A percentile compares a stretch with the other conserved stretches of the same genome.
Conservation (phyloP, 768 basidiomycete genomes). For the Hypholoma sublateritium region DNA sequence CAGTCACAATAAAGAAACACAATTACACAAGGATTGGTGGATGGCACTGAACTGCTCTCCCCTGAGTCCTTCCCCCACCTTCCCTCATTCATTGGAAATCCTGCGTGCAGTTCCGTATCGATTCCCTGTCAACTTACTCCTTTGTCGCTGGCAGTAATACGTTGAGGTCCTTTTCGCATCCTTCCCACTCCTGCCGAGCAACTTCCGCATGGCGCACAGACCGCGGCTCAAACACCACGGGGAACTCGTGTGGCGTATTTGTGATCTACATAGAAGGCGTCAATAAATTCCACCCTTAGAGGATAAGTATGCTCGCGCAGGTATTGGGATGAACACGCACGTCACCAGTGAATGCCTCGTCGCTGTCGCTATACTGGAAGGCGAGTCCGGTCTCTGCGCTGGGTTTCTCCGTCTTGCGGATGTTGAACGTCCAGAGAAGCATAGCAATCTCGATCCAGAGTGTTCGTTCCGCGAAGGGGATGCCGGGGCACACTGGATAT, state of each 20-base stretch:
- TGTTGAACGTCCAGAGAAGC: not conserved
- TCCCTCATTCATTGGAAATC: no score
- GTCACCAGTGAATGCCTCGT: not conserved
- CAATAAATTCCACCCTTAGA: not conserved
- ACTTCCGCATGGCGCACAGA: not conserved
- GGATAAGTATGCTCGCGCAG: not conserved
- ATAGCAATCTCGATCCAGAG: not conserved
- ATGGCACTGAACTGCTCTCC: no score
- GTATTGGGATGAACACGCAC: not conserved
- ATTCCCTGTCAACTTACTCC: no score
- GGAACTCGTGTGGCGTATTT: not conserved
- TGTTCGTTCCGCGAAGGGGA: not conserved
- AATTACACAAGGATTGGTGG: no score
- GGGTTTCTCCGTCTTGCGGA: not conserved
- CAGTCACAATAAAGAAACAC: no score
- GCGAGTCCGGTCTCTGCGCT: no score
- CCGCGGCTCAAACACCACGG: not conserved
- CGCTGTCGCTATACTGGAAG: not conserved
- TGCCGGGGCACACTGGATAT: not conserved
- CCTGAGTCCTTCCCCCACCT: no score
- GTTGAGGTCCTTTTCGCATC: not conserved
- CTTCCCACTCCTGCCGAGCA: not conserved
- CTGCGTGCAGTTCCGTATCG: not conserved
- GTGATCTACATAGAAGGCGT: not conserved
- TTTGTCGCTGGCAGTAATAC: not conserved